phyloP scores from a whole-genome alignment of 2,329 filamentous ascomycete species.

The Fusarium sterilihyphosum region DNA sequence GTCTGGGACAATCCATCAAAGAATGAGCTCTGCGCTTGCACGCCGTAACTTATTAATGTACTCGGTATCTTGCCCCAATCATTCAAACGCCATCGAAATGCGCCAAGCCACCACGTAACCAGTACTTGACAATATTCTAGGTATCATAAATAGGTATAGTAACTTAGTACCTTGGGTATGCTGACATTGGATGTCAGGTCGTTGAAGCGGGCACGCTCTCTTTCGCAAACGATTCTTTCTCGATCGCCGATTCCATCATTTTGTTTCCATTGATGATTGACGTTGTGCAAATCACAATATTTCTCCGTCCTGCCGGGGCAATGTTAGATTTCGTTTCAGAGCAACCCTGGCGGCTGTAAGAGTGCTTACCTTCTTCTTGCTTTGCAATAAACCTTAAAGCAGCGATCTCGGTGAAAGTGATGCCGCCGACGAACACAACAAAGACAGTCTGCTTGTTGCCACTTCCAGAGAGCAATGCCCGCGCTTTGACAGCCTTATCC shows the following conservation, averaged over 20 bases:
- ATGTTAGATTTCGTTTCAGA: conserved; percentile 19
- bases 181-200: conserved; percentile 19
- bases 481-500: conserved; percentile 89
- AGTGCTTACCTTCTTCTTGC: conserved; percentile 74
- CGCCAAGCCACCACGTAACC: conserved; percentile 6
- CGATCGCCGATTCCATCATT: conserved; percentile 87
- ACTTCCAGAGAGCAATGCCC: conserved; percentile 83
- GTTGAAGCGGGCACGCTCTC: conserved; percentile 43
- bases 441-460: conserved; percentile 85
- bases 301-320: conserved; percentile 69
- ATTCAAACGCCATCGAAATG: conserved; percentile 6
- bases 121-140: conserved; percentile 18
- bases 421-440: conserved; percentile 97
- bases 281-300: conserved; percentile 92
- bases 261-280: conserved; percentile 88
- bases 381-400: conserved; percentile 89
- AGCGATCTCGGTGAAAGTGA: conserved; percentile 96
- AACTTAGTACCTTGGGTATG: background rate
- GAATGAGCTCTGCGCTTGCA: background rate
- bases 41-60: background rate
- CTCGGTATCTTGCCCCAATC: background rate
- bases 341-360: background rate
- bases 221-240: conserved; percentile 71
- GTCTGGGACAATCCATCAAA: background rate
- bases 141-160: conserved; percentile 26